Evolutionary conservation across 768 basidiomycete genomes (phyloP), one percentile per base, ranked within the genome.

Genomic region (Coprinopsis sp.): DNA sequence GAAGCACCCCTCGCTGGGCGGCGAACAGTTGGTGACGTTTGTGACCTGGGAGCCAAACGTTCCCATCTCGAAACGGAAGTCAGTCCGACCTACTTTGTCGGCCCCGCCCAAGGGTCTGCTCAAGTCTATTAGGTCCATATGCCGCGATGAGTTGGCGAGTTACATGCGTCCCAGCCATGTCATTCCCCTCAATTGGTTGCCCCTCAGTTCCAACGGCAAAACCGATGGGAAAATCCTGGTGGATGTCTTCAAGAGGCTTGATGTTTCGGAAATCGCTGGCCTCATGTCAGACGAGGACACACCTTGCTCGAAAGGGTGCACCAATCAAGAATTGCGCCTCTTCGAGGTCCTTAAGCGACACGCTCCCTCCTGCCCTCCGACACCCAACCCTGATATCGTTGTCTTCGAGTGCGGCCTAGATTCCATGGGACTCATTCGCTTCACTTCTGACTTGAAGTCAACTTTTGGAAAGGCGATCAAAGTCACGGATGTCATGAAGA

Each of bases 101-200:
- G 1, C 34, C 2, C 60, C 66, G 12, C 67, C 64, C 3, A 12
- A 36, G 12, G 61, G 59, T 5, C 55, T 73, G 10, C 39, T 68
- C 19, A 53, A 57, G 23, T 54, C 52, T 14, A 62, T 76, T 48
- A 57, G 66, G 37, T 54, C 41, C 6, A 64, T 64, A 11, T 74
- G 71, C 49, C 67, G 73, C 29, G 53, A 50, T 5, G 68, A 74
- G 52, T 60, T 77, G 1, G 67, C 76, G 4, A 68, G 64, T 38
- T 78, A 78, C 51, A 77, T 76, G 76, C 67, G 75, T 5, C 76
- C 76, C 7, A 66, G 69, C 46, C 72, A 74, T 54, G 64, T 78
- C 43, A 62, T 77, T 24, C 71, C 74, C 6, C 59, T 77, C n/a
- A 62, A 57, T 47, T 77, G 68, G 63, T 65, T 77, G 46, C 74